phyloP scores from a whole-genome alignment of 208 protist species.

The Naegleria lovaniensis region DNA sequence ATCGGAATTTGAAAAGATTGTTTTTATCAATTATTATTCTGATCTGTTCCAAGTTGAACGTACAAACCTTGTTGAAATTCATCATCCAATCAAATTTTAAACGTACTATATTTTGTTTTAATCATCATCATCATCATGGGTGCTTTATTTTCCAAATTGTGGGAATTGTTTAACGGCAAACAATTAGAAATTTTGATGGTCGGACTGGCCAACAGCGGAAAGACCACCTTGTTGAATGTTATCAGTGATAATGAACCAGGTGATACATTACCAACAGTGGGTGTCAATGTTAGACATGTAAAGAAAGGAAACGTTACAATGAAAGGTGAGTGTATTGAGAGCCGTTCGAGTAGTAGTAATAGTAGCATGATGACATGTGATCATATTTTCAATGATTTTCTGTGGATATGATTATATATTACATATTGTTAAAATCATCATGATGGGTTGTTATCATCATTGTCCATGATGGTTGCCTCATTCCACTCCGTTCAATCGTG shows the following conservation, averaged over 20 bases:
- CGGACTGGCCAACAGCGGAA: conserved; percentile 63
- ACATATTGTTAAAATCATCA: too few species aligned
- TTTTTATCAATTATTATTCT: too few species aligned
- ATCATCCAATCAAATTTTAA: too few species aligned
- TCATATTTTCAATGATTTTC: too few species aligned
- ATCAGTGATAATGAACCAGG: conserved; percentile 59
- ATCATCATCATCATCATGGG: conserved; percentile 49
- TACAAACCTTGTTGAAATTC: too few species aligned
- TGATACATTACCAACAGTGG: conserved; percentile 63
- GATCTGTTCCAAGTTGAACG: too few species aligned
- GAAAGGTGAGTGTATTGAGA: conserved; percentile 41
- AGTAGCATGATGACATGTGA: background rate
- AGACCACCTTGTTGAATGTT: conserved; percentile 70
- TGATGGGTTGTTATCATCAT: too few species aligned
- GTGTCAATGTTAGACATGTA: conserved; percentile 67
- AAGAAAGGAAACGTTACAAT: conserved; percentile 64
- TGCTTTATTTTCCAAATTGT: conserved; percentile 50
- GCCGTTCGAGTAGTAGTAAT: background rate
- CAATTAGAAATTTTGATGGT: conserved; percentile 67
- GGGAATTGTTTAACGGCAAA: conserved; percentile 52
- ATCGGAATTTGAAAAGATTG: too few species aligned
- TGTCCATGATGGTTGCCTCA: too few species aligned
- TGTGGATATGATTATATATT: too few species aligned
- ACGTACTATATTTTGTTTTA: too few species aligned
- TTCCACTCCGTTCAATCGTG: background rate